Base-by-base conservation (phyloP, 257 asterid genomes). In the Solanum virginianum region DNA sequence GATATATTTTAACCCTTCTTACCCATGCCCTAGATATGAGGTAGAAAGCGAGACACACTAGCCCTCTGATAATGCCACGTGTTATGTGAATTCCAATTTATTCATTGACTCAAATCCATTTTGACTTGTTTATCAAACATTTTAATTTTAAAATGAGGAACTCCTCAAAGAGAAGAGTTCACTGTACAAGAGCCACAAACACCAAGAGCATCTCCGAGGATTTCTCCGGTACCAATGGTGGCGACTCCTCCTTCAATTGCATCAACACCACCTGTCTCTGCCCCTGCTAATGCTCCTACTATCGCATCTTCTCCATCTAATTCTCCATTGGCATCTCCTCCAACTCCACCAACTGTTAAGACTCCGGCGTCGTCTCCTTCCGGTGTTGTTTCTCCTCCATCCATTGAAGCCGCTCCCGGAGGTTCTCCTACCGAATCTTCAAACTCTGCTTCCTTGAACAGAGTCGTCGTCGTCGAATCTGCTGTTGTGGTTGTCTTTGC, bases 381-480 rank as follows among this genome's bases (percentile, higher is more conserved):
- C 32, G 68, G 60, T 39, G 53, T 51, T 60, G 6, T 84, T 65
- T 80, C 91, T 36, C 12, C 12, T 62, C 81, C 93, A 11, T 88
- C 92, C 1, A 80, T 90, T 26, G 82, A 68, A 7, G 85, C 93
- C 6, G 29, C 90, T 26, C 84, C 88, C 15, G 90, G 91, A 1
- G 88, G 80, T 70, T 88, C 93, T 36, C 81, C 90, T 39, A 47
- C 57, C n/a, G 51, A 79, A 6, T 66, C 93, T 7, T 86, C 87
- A 0, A 90, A 68, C 69, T 89, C 86, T 43, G 92, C 92, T 20
- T 26, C 90, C 4, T 87, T 89, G 66, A 90, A 90, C 90, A 79
- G 89, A 86, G 71, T 91, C 54, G 85, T 90, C 4, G 10, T 89
- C 54, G 90, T 89, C 47, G 95, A 93, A 90, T 90, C 93, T 75